Base-by-base conservation (phyloP, 2,329 filamentous ascomycete species). In the Phaeoacremonium minimum region DNA sequence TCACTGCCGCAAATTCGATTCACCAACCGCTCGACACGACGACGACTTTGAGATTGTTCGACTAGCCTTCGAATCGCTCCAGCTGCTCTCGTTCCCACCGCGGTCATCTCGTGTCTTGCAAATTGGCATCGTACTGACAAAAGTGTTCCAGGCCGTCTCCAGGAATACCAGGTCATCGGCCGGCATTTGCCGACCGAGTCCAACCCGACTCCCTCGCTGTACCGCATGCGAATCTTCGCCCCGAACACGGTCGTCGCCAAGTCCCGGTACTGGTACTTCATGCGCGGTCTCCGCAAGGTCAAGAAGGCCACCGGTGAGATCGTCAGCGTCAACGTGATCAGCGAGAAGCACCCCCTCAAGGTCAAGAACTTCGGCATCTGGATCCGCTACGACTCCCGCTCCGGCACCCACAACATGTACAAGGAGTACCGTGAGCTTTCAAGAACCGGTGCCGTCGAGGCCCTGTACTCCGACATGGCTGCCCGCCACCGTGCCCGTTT, bases 311-410 rank as follows among this genome's bases (percentile, higher is more conserved):
- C 94, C 66, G 93, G 93, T 71, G 93, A 98, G 85, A 95, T 98
- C 66, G 89, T 98, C 68, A 86, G 80, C 71, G 72, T 97, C 75
- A 97, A 97, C 79, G 77, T 84, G 77, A 94, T 98, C 77, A 74
- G 81, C 75, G 93, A 98, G 89, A 97, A 97, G 85, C 89, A 88
- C 72, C 93, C 93, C 61, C 78, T 90, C 65, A 96, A 95, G 81
- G 90, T 98, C 82, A 98, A 98, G 89, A 98, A 96, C 87, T 97
- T 98, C 69, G 93, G 93, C 70, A 84, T 98, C 83, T 98, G 94
- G 94, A 85, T 98, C 76, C 90, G 94, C 68, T 98, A 98, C 79
- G 91, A 98, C 77, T 98, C 94, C 48, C 91, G 93, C 73, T 97
- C 93, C 60, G 93, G 93, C 61, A 98, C 93, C 61, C 93, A 98